These are phyloP conservation scores for Fistulifera pelliculosa DNA, from an alignment of 108 stramenopile genomes.

Conservation along the genomic window DNA sequence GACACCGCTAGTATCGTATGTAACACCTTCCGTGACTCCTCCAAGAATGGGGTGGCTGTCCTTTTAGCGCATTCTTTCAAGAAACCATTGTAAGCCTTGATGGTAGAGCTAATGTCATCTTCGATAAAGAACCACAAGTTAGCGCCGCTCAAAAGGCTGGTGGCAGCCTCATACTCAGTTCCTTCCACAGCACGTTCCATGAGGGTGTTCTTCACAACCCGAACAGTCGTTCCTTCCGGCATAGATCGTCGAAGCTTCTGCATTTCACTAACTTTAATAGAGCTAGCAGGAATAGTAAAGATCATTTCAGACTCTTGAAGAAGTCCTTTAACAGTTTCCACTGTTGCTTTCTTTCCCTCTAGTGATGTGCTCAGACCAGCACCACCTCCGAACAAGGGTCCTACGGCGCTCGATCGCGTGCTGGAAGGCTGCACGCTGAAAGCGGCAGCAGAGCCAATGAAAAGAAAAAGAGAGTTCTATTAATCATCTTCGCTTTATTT, in stretches of 20 bases:
- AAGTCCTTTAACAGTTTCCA: conserved; percentile 53
- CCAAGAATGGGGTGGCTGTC: conserved; percentile 66
- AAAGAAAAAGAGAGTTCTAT: too few species aligned
- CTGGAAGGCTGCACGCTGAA: too few species aligned
- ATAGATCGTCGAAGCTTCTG: conserved; percentile 67
- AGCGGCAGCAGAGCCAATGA: too few species aligned
- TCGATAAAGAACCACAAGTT: conserved; percentile 96
- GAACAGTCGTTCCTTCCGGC: conserved; percentile 74
- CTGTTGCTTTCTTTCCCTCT: conserved; percentile 60
- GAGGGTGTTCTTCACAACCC: conserved; percentile 88
- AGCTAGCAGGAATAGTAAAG: conserved; percentile 65
- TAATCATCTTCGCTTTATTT: too few species aligned
- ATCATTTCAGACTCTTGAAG: conserved; percentile 76
- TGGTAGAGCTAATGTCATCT: conserved; percentile 76
- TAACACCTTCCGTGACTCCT: conserved; percentile 75
- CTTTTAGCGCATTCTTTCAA: conserved; percentile 52
- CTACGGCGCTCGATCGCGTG: too few species aligned
- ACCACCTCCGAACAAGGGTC: conserved; percentile 56
- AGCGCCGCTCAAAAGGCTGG: conserved; percentile 54
- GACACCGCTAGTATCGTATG: conserved; percentile 70
- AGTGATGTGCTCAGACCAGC: conserved; percentile 61
- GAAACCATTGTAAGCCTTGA: conserved; percentile 76
- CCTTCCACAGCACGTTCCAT: conserved; percentile 82
- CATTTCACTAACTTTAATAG: conserved; percentile 56
- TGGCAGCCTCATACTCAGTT: conserved; percentile 53